Conservation (phyloP, 2,329 filamentous ascomycete genomes). For the Berkeleyomyces basicola region DNA sequence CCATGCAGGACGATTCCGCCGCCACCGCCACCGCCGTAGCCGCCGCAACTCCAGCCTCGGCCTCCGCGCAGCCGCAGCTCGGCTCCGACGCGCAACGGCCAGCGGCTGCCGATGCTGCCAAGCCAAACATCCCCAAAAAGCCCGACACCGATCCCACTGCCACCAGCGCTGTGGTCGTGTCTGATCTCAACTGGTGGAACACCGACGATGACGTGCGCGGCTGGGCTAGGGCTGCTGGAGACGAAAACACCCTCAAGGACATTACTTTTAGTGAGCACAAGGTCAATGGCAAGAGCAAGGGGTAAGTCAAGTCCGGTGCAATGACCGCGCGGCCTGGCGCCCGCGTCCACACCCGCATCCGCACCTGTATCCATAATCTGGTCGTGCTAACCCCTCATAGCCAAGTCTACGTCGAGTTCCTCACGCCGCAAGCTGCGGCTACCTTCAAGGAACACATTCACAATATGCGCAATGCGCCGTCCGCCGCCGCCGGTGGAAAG, state of each 20-base stretch:
- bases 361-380: background rate
- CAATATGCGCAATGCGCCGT: constrained; percentile 28
- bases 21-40: background rate
- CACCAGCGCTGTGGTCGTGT: constrained; percentile 62
- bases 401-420: constrained; percentile 73
- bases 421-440: constrained; percentile 67
- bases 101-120: constrained; percentile 22
- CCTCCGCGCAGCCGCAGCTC: constrained; percentile 19
- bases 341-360: background rate
- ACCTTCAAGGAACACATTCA: constrained; percentile 74
- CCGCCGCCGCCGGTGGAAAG: constrained; percentile 41
- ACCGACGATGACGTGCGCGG: constrained; percentile 88
- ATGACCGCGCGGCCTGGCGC: too few species aligned
- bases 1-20: constrained; percentile 6
- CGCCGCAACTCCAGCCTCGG: background rate
- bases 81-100: constrained; percentile 19
- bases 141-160: constrained; percentile 30
- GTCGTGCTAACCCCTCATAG: constrained; percentile 21
- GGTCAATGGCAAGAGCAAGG: constrained; percentile 96
- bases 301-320: constrained; percentile 39
- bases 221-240: constrained; percentile 64
- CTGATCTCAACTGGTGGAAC: constrained; percentile 91
- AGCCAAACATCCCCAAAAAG: constrained; percentile 24
- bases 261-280: constrained; percentile 98
- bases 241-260: constrained; percentile 74